These are phyloP conservation scores for Platismatia glauca DNA, from an alignment of 495 filamentous ascomycete genomes.

Conservation along the genomic window DNA sequence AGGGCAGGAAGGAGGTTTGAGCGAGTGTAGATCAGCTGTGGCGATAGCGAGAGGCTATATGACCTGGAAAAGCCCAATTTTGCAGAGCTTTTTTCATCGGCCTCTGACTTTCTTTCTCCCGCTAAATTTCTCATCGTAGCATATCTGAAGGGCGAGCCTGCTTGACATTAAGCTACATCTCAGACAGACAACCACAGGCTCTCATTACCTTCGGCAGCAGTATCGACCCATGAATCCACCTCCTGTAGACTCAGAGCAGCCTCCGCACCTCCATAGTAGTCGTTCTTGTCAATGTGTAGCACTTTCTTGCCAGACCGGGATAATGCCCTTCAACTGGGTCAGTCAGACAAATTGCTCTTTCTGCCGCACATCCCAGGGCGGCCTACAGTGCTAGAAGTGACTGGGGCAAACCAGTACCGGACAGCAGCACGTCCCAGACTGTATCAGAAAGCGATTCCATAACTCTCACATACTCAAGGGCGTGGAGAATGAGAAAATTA, in stretches of 20 bases:
- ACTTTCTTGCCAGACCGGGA: slow-evolving; percentile 87
- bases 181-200: background rate
- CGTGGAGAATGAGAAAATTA: background rate
- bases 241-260: slow-evolving; percentile 85
- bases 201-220: slow-evolving; percentile 39
- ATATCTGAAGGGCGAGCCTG: slow-evolving; percentile 7
- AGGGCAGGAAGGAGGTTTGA: slow-evolving; percentile 67
- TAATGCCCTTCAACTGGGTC: slow-evolving; percentile 70
- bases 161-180: background rate
- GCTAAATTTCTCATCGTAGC: background rate
- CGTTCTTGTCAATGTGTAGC: slow-evolving; percentile 79
- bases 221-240: slow-evolving; percentile 60
- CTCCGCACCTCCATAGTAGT: slow-evolving; percentile 79
- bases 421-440: slow-evolving; percentile 84
- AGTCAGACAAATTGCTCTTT: slow-evolving; percentile 47
- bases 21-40: slow-evolving; percentile 77
- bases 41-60: slow-evolving; percentile 77
- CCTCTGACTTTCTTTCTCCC: background rate
- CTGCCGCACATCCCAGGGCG: slow-evolving; percentile 16
- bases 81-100: background rate
- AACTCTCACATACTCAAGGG: background rate
- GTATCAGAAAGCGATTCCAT: slow-evolving; percentile 80
- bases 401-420: slow-evolving; percentile 80
- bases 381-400: slow-evolving; percentile 89
- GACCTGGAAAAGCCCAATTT: slow-evolving; percentile 50